Base-by-base conservation (phyloP, 805 yeast species). In the Ogataea populi-albae region DNA sequence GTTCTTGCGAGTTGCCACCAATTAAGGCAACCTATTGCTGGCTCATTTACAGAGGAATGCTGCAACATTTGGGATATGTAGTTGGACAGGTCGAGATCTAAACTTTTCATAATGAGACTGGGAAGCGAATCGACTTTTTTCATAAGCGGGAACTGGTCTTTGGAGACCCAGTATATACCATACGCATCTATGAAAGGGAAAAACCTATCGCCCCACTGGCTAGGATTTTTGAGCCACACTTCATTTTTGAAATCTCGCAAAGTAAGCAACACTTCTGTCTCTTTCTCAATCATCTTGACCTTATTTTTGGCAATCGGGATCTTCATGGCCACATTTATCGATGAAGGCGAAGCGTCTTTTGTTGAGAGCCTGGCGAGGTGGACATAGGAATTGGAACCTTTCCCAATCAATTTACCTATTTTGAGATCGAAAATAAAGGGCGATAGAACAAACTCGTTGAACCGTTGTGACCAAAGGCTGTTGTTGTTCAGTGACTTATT, bases 1-100 rank as follows among this genome's bases (percentile, higher is more conserved):
- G 54, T 45, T 8, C 40, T 40, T 3, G 57, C 55, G 4, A 67
- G 40, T 18, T 36, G 38, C 62, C 64, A 64, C 68, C 68, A 67
- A 9, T 38, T 27, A 1, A 37, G 26, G 1, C 35, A 10, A 1
- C 60, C 59, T 10, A 64, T 44, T 5, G 40, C 50, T 4, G 26
- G 41, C 29, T 26, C 31, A n/a, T 18, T 20, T 6, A 18, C 23
- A 5, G 25, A 17, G 9, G 38, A 6, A 8, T 5, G 8, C 15
- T 24, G 26, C 17, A 17, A 21, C 19, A 18, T 25, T 4, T 20
- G 22, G 12, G 39, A 33, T 9, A 64, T 52, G 34, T 43, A 54
- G 6, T 42, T 28, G 4, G 50, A 40, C 21, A 68, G 49, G 21
- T 59, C 51, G 11, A 37, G 35, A 6, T 57, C 57, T 52, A 59